Evolutionary conservation across 331 rosid genomes (phyloP).

Genomic region (Quercus lobata): DNA sequence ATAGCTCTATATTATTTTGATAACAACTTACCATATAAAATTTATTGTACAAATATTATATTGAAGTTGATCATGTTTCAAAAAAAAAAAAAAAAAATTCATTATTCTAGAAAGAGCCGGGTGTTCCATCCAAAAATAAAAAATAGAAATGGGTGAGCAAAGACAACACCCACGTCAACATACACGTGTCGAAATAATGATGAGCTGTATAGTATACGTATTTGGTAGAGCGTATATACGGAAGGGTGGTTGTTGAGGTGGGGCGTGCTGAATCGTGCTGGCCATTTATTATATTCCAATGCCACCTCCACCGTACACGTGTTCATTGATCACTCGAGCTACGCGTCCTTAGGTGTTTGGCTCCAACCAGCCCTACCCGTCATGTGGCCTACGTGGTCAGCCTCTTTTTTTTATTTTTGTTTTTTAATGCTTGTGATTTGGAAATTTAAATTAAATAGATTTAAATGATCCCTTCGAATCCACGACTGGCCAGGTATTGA

Average conservation of each 20-base stretch:
- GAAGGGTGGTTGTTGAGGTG: constrained; percentile 74
- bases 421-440: background rate
- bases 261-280: constrained; percentile 55
- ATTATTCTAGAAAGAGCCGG: no score
- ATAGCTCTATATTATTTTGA: fast-evolving
- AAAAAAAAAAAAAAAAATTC: no score
- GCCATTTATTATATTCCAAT: constrained; percentile 41
- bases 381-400: constrained; percentile 68
- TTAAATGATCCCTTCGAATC: constrained; percentile 46
- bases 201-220: constrained; percentile 28
- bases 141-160: constrained; percentile 13
- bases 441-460: constrained; percentile 13
- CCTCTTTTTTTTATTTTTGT: background rate
- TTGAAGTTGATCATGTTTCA: no score
- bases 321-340: constrained; percentile 27
- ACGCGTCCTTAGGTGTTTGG: constrained; percentile 29
- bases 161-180: constrained; percentile 70
- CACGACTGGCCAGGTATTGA: constrained; percentile 26
- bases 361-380: constrained; percentile 40
- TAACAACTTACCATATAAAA: fast-evolving
- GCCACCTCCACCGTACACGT: constrained; percentile 51
- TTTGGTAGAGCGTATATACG: constrained; percentile 35
- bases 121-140: no score
- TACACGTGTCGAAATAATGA: constrained; percentile 57
- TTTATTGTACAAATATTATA: no score